These are phyloP conservation scores for Coemansia sp. DNA, from an alignment of 192 early-diverging fungal genomes.

Conservation along the genomic window DNA sequence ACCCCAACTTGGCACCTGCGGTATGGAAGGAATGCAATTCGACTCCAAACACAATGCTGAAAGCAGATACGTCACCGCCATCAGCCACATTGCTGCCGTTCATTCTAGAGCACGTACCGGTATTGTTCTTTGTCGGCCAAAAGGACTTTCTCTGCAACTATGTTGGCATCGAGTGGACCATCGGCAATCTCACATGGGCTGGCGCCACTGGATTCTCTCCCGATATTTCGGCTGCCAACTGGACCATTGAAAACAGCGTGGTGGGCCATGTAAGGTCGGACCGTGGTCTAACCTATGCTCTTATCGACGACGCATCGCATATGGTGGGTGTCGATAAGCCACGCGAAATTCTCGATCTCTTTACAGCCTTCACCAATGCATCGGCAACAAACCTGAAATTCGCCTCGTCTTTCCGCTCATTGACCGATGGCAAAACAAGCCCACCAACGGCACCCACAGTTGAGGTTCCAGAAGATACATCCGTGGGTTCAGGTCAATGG, in stretches of 20 bases:
- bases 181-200: conserved; percentile 60
- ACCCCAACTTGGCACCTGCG: conserved; percentile 3
- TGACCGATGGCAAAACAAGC: neutral
- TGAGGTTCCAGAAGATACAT: no score
- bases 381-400: conserved; percentile 33
- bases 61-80: conserved; percentile 42
- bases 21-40: conserved; percentile 63
- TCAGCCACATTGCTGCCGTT: conserved; percentile 46
- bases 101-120: conserved; percentile 46
- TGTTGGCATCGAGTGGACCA: conserved; percentile 59
- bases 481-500: conserved; percentile 16
- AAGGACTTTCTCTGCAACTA: conserved; percentile 72
- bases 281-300: conserved; percentile 60
- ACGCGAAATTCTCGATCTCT: conserved; percentile 57
- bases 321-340: conserved; percentile 70
- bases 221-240: conserved; percentile 15
- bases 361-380: conserved; percentile 52
- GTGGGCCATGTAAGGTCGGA: conserved; percentile 52
- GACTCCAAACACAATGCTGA: conserved; percentile 28
- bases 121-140: conserved; percentile 64
- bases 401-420: conserved; percentile 31
- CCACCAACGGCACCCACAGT: no score
- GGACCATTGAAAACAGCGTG: conserved; percentile 47
- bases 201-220: conserved; percentile 53
- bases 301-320: conserved; percentile 60